Evolutionary conservation across 768 basidiomycete species (phyloP).

Genomic region (Roridomyces roridus): DNA sequence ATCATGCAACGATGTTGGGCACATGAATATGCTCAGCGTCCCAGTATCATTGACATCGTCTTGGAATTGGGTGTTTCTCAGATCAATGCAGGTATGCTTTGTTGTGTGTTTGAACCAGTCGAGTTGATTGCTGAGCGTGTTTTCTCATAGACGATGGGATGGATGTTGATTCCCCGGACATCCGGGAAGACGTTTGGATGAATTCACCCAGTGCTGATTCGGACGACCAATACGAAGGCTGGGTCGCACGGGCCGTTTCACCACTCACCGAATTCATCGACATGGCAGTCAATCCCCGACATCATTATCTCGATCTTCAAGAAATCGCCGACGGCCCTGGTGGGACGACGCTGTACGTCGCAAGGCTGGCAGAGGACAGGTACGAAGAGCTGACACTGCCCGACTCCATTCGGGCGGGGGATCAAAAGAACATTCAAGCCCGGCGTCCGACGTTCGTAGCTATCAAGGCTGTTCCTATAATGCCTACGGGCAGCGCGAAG

Average conservation of each 20-base stretch:
- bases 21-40: conserved; percentile 12
- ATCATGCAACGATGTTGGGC: conserved; percentile 23
- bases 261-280: conserved; percentile 47
- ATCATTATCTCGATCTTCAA: conserved; percentile 49
- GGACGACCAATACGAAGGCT: conserved; percentile 34
- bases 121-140: no score
- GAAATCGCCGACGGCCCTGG: conserved; percentile 63
- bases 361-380: not conserved
- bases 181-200: not conserved
- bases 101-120: no score
- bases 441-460: conserved; percentile 44
- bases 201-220: not conserved
- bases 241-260: conserved; percentile 42
- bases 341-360: conserved; percentile 47
- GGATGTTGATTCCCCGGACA: not conserved
- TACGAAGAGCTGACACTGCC: not conserved
- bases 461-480: conserved; percentile 54
- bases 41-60: conserved; percentile 7
- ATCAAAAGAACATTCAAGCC: not conserved
- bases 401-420: not conserved
- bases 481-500: conserved; percentile 43
- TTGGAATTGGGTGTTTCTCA: conserved; percentile 1
- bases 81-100: not conserved
- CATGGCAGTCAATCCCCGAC: conserved; percentile 42
- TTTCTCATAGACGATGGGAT: not conserved